Base-by-base conservation (phyloP, 1,284 basidiomycete species). In the Heliocybe sulcata region DNA sequence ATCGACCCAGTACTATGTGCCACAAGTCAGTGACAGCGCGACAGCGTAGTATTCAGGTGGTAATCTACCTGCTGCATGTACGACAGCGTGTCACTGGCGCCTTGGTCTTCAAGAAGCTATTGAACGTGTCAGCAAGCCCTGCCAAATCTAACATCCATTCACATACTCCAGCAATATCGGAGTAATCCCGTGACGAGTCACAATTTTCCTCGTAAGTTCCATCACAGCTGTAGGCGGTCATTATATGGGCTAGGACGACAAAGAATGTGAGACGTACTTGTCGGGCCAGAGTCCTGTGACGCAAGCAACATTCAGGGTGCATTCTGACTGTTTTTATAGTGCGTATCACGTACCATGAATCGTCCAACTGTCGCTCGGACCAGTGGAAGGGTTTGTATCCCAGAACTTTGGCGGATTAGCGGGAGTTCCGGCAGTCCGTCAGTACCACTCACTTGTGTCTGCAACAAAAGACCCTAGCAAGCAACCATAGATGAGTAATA, bases 311-410 rank as follows among this genome's bases (percentile, higher is more conserved):
- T 54, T 49, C 56, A 60, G 45, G 55, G 52, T 29, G 49, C 54
- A 45, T 22, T 16, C 10, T 14, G 29, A 35, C 35, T 54, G 45
- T 22, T n/a, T 9, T 12, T 27, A 35, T 33, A 3, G 23, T 20
- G 42, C 22, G n/a, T 35, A 27, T 27, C 3, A 59, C 76, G 49
- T 58, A 82, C 87, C 87, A 55, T 89, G 87, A 59, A 90, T 86
- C 0, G 86, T 87, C 87, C 88, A 90, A 60, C 81, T 85, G 63
- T 85, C 62, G 9, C 62, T 64, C 19, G 89, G 86, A 2, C 86
- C 85, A 25, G 81, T 83, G 0, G 79, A 68, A 0, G 88, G 83
- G 54, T 79, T 59, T 1, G 77, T 77, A 59, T 85, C 83, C 82
- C 84, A 86, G 64, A 84, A 82, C 80, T 83, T 64, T 25, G 25